A percentile compares a stretch with the other conserved stretches of the same genome.
Conservation (phyloP, 495 filamentous ascomycete genomes). For the Choiromyces venosus region DNA sequence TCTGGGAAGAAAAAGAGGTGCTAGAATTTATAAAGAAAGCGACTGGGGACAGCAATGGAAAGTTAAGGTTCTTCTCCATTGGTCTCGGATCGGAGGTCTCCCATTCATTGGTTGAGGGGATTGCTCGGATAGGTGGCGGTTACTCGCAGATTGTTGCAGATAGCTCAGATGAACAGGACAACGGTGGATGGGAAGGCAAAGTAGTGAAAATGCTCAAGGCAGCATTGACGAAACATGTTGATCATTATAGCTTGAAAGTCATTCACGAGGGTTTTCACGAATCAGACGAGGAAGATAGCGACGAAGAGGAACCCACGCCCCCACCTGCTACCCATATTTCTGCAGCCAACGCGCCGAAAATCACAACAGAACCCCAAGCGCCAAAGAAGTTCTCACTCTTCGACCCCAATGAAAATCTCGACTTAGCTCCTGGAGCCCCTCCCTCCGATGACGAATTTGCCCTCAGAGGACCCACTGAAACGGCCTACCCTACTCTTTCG, state of each 20-base stretch:
- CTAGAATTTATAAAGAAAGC: conserved; percentile 45
- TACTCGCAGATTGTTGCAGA: conserved; percentile 55
- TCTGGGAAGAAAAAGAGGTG: conserved; percentile 51
- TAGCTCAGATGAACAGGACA: conserved; percentile 2
- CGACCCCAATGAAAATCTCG: conserved; percentile 8
- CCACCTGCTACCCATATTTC: background rate
- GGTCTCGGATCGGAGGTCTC: conserved; percentile 59
- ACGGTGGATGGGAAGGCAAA: conserved; percentile 53
- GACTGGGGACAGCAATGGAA: background rate
- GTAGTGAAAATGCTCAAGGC: conserved; percentile 65
- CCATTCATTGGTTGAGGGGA: conserved; percentile 59
- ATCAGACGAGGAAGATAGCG: conserved; percentile 46
- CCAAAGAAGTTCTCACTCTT: conserved; percentile 14
- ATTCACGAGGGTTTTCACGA: conserved; percentile 32
- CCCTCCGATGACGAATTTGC: conserved; percentile 43
- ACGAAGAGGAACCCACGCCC: background rate
- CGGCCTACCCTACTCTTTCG: conserved; percentile 49
- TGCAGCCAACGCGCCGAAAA: background rate
- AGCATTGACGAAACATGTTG: conserved; percentile 56
- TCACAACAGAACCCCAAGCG: conserved; percentile 13
- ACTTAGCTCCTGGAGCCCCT: conserved; percentile 37
- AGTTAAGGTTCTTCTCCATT: conserved; percentile 56
- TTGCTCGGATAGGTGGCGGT: conserved; percentile 60
- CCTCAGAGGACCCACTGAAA: conserved; percentile 43
- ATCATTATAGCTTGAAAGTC: conserved; percentile 55